phyloP scores from a whole-genome alignment of 2,329 filamentous ascomycete genomes.

The Dactylellina sp. region DNA sequence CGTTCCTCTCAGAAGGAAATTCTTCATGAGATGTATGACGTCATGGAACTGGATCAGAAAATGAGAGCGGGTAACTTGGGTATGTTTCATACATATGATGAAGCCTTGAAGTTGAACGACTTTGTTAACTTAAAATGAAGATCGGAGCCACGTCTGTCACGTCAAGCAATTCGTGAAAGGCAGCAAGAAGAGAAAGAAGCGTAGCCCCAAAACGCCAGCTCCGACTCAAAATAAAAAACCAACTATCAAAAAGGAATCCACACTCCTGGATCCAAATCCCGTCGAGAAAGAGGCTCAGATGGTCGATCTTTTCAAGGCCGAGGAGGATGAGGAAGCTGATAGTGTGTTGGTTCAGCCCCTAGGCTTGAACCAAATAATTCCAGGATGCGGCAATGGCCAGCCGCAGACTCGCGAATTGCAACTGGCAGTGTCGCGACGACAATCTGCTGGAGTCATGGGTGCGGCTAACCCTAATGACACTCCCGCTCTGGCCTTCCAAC shows the following conservation, averaged over 20 bases:
- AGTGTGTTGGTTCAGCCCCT: conserved; percentile 3
- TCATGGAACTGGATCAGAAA: conserved; percentile 35
- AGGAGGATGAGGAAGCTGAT: conserved; percentile 24
- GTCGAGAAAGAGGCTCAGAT: conserved; percentile 1
- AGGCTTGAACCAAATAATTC: conserved; percentile 2
- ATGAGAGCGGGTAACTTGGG: conserved; percentile 29
- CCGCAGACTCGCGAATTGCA: conserved; percentile 12
- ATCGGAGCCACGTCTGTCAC: conserved; percentile 17
- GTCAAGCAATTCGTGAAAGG: conserved; percentile 41
- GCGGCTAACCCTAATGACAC: conserved; percentile 13
- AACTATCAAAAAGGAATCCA: conserved; percentile 10
- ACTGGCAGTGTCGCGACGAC: conserved; percentile 13
- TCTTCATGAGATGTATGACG: conserved; percentile 49
- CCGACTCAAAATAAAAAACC: conserved; percentile 2
- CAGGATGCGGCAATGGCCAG: not conserved
- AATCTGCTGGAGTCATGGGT: conserved; percentile 29
- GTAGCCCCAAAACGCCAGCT: not conserved
- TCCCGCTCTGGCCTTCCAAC: conserved; percentile 11
- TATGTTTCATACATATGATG: conserved; percentile 4
- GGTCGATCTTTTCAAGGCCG: conserved; percentile 18
- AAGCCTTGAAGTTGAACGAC: not conserved
- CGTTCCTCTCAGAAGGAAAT: conserved; percentile 42
- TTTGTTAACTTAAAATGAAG: not conserved
- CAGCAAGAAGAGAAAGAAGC: conserved; percentile 37
- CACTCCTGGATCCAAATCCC: not conserved